Conservation (phyloP, 2,329 filamentous ascomycete genomes). For the Clonostachys sp. region DNA sequence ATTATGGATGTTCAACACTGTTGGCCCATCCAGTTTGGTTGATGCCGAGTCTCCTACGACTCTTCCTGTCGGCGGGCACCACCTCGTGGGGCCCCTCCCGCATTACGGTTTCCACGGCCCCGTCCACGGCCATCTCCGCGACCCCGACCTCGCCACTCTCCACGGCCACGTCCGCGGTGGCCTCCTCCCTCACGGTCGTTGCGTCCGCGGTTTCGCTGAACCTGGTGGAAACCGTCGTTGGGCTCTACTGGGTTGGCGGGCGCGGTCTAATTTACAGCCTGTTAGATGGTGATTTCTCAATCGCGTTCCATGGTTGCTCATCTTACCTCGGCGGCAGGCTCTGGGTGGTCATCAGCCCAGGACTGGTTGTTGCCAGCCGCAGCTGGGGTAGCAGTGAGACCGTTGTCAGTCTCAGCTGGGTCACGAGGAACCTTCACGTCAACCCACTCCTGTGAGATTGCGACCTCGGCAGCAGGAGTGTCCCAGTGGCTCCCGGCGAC, state of each 20-base stretch:
- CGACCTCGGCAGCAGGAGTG: slow-evolving; percentile 29
- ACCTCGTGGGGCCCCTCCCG: slow-evolving; percentile 20
- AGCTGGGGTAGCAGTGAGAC: slow-evolving; percentile 56
- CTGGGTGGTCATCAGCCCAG: slow-evolving; percentile 79
- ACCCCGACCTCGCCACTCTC: slow-evolving; percentile 46
- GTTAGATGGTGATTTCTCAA: slow-evolving; percentile 2
- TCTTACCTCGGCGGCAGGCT: slow-evolving; percentile 39
- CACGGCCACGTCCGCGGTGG: slow-evolving; percentile 38
- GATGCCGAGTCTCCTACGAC: slow-evolving; percentile 21
- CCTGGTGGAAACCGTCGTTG: slow-evolving; percentile 70
- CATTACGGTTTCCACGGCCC: slow-evolving; percentile 29
- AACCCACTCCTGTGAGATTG: slow-evolving; percentile 66
- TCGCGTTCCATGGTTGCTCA: background rate
- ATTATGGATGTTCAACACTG: background rate
- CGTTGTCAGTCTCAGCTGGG: slow-evolving; percentile 68
- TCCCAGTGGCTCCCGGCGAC: slow-evolving; percentile 68
- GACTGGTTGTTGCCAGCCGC: slow-evolving; percentile 53
- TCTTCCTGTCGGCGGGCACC: slow-evolving; percentile 32
- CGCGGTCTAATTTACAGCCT: slow-evolving; percentile 2
- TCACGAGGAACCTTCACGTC: slow-evolving; percentile 64
- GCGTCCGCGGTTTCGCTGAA: slow-evolving; percentile 56
- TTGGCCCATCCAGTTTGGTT: slow-evolving; percentile 7
- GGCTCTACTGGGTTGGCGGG: slow-evolving; percentile 31
- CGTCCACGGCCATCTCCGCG: slow-evolving; percentile 42
- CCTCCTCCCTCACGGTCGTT: slow-evolving; percentile 44